A percentile compares a stretch with the other conserved stretches of the same genome.
Conservation (phyloP, 148 eudicot species). For the Heliamphora exappendiculata region DNA sequence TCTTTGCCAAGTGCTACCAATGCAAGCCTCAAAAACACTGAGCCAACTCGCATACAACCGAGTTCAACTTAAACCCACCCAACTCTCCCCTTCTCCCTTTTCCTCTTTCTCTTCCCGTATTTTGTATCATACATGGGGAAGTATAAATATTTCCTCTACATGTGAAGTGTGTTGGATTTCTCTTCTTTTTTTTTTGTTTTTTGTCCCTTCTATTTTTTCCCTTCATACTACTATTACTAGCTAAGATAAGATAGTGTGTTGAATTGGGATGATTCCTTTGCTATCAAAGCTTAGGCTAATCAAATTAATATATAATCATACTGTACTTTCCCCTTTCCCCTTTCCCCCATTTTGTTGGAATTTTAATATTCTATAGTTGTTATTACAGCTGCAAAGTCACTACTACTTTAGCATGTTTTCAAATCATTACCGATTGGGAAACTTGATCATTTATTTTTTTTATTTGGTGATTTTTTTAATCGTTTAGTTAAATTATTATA, state of each 20-base stretch:
- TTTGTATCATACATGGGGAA: slow-evolving; percentile 30
- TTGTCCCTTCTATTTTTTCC: neutral
- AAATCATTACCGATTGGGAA: neutral
- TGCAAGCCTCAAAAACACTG: slow-evolving; percentile 43
- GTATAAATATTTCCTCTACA: slow-evolving; percentile 18
- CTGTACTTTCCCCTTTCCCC: neutral
- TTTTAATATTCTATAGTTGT: neutral
- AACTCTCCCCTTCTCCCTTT: neutral
- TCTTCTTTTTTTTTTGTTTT: neutral
- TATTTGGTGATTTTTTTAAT: too few relatives aligned
- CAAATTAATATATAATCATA: slow-evolving; percentile 1
- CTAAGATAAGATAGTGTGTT: slow-evolving; percentile 28
- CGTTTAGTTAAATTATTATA: too few relatives aligned
- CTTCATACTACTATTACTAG: slow-evolving; percentile 13
- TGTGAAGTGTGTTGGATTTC: slow-evolving; percentile 31
- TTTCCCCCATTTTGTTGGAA: neutral
- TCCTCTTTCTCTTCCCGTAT: slow-evolving; percentile 8
- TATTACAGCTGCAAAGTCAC: neutral
- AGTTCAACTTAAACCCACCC: neutral
- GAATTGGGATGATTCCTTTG: slow-evolving; percentile 29
- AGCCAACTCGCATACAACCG: neutral
- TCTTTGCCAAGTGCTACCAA: slow-evolving; percentile 83
- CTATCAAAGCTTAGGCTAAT: slow-evolving; percentile 17
- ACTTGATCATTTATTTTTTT: too few relatives aligned
- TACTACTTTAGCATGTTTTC: slow-evolving; percentile 17